Evolutionary conservation across 2,329 filamentous ascomycete species (phyloP).

Genomic region (Cercospora brassicicola): DNA sequence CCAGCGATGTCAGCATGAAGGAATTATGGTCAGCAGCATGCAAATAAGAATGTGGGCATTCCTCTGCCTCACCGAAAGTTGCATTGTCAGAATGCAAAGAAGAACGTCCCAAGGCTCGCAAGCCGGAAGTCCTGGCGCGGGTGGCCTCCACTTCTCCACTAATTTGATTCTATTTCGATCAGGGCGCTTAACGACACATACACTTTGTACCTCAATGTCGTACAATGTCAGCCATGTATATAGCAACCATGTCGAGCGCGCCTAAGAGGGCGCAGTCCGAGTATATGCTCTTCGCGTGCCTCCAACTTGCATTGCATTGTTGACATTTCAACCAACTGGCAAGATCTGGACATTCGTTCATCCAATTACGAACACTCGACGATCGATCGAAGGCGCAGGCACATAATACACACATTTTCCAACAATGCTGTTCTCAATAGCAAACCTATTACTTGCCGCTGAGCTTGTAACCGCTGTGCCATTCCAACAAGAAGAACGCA

Average conservation of each 20-base stretch:
- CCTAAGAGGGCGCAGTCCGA: neutral
- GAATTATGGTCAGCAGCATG: neutral
- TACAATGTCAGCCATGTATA: constrained; percentile 34
- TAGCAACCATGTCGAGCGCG: constrained; percentile 26
- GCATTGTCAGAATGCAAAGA: neutral
- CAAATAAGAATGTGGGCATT: neutral
- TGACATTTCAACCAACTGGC: constrained; percentile 11
- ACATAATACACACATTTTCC: neutral
- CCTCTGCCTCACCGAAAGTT: neutral
- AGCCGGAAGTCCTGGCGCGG: neutral
- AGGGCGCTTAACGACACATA: constrained; percentile 23
- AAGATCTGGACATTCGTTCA: constrained; percentile 9
- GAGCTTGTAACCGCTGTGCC: constrained; percentile 27
- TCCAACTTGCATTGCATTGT: constrained; percentile 14
- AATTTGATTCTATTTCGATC: constrained; percentile 26
- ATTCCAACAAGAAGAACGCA: constrained; percentile 22
- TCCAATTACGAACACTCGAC: constrained; percentile 1
- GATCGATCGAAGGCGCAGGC: neutral
- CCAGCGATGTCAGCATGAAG: neutral
- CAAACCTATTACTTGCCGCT: constrained; percentile 26
- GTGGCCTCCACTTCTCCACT: constrained; percentile 14
- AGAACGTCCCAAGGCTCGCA: neutral
- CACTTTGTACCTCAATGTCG: constrained; percentile 21
- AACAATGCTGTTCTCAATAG: constrained; percentile 32
- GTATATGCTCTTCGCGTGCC: constrained; percentile 8